Conservation (phyloP, 208 protist genomes). For the Acanthamoeba sp. region DNA sequence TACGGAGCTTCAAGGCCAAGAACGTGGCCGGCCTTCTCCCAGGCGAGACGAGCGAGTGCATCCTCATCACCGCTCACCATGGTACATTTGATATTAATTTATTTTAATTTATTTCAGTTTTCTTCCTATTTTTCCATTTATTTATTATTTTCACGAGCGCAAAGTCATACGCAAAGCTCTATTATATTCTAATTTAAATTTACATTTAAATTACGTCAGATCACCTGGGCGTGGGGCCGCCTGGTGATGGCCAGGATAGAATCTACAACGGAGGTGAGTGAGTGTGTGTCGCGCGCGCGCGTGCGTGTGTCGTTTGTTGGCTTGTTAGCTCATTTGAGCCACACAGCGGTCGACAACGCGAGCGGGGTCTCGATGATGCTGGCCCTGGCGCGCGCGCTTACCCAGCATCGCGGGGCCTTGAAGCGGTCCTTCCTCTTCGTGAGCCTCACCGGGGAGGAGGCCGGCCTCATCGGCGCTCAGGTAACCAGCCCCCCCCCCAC, state of each 20-base stretch:
- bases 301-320: no score
- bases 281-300: no score
- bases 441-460: conserved; percentile 47
- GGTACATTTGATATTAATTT: no score
- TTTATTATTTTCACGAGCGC: neutral
- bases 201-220: neutral
- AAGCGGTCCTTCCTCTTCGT: conserved; percentile 21
- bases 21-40: neutral
- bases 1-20: conserved; percentile 21
- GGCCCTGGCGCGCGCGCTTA: neutral
- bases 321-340: neutral
- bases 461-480: conserved; percentile 41
- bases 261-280: conserved; percentile 15
- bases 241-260: neutral
- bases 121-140: no score
- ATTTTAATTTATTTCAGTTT: no score
- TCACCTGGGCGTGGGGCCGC: neutral
- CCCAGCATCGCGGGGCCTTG: neutral
- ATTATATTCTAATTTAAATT: neutral
- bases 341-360: neutral
- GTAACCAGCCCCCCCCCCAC: no score
- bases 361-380: conserved; percentile 39
- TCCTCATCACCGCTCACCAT: conserved; percentile 30
- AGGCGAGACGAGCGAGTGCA: neutral
- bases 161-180: no score